These are phyloP conservation scores for Phytophthora pseudosyringae DNA, from an alignment of 352 stramenopile species.

Conservation along the genomic window DNA sequence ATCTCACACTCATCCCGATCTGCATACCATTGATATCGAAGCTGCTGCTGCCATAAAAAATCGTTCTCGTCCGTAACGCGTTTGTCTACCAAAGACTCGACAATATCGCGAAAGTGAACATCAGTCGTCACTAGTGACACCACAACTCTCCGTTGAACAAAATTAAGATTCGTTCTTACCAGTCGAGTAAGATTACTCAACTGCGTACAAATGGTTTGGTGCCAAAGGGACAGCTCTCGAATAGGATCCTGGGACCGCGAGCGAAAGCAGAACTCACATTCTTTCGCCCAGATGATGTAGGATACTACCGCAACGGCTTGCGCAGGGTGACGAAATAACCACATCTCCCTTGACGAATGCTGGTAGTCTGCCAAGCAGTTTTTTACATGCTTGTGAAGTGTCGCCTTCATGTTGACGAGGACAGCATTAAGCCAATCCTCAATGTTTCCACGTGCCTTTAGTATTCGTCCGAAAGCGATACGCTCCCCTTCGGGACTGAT, in stretches of 20 bases:
- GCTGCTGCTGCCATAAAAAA: constrained; percentile 79
- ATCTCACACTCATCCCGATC: constrained; percentile 71
- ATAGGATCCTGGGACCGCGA: constrained; percentile 57
- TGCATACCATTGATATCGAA: constrained; percentile 78
- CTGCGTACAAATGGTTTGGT: constrained; percentile 73
- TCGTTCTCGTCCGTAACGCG: constrained; percentile 56
- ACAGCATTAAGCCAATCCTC: constrained; percentile 88
- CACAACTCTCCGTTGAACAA: constrained; percentile 60
- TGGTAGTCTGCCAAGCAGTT: constrained; percentile 90
- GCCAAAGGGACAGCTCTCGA: constrained; percentile 61
- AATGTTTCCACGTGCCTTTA: constrained; percentile 88
- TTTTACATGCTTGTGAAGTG: constrained; percentile 78
- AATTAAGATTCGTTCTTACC: constrained; percentile 63
- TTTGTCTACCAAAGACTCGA: constrained; percentile 65
- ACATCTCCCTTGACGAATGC: constrained; percentile 73
- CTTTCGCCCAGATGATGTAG: constrained; percentile 86
- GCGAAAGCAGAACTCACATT: constrained; percentile 72
- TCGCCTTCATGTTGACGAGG: constrained; percentile 74
- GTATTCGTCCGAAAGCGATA: constrained; percentile 67
- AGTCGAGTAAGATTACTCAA: constrained; percentile 71
- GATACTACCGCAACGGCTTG: constrained; percentile 92
- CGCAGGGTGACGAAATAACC: constrained; percentile 89
- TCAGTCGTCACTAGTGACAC: constrained; percentile 81
- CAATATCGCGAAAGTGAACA: constrained; percentile 81
- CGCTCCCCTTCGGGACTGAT: constrained; percentile 84